A percentile compares a stretch with the other conserved stretches of the same genome.
These are phyloP conservation scores for Trypethelium eluteriae DNA, from an alignment of 495 filamentous ascomycete genomes.

Conservation along the genomic window DNA sequence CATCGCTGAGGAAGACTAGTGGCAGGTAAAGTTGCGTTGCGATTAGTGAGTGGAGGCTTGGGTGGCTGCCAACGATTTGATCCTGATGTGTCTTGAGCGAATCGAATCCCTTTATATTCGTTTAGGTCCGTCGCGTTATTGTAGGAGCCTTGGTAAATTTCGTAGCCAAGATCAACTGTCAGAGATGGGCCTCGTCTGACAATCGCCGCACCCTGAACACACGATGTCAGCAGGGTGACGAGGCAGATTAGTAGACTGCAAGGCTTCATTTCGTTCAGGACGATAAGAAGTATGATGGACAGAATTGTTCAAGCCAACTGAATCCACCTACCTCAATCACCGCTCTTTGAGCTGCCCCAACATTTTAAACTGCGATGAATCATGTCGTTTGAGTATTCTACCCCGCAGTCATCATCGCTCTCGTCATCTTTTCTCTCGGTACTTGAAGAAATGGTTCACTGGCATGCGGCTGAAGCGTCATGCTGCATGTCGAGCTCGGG, in stretches of 20 bases:
- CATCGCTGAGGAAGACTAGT: conserved; percentile 18
- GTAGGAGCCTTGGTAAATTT: conserved; percentile 18
- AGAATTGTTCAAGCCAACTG: neutral
- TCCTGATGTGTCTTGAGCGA: conserved; percentile 18
- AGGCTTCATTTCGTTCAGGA: neutral
- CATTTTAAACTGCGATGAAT: neutral
- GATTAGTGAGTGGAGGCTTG: conserved; percentile 23
- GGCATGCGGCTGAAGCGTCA: neutral
- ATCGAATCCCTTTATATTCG: conserved; percentile 22
- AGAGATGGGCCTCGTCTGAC: neutral
- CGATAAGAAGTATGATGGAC: neutral
- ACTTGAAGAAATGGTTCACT: neutral
- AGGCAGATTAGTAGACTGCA: neutral
- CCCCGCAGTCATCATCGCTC: neutral
- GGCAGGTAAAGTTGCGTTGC: conserved; percentile 20
- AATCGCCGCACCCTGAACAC: neutral
- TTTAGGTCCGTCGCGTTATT: conserved; percentile 16
- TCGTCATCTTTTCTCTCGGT: neutral
- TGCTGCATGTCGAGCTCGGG: neutral
- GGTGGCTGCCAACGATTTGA: conserved; percentile 29
- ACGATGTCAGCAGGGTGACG: neutral
- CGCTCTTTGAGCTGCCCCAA: neutral
- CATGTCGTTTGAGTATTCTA: neutral
- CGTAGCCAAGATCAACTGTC: conserved; percentile 21
- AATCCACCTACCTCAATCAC: neutral